These are phyloP conservation scores for Colletotrichum destructivum DNA, from an alignment of 2,329 filamentous ascomycete species.

Conservation along the genomic window DNA sequence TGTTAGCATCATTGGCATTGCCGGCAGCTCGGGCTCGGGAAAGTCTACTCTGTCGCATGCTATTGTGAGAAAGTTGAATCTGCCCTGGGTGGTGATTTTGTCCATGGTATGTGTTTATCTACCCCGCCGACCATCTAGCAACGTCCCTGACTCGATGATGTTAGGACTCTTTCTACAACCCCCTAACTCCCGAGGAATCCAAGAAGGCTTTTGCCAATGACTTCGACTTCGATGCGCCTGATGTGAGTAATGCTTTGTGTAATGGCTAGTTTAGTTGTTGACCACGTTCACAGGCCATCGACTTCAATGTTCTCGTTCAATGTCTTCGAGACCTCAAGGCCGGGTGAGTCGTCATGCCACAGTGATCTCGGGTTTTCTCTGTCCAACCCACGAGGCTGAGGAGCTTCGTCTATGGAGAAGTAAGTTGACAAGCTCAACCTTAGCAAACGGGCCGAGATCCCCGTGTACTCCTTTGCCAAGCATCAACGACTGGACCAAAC, in stretches of 20 bases:
- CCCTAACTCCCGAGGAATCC: slow-evolving; percentile 83
- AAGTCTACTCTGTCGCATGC: slow-evolving; percentile 96
- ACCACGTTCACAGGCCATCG: slow-evolving; percentile 74
- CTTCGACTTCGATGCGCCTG: slow-evolving; percentile 95
- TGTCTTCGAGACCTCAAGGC: slow-evolving; percentile 87
- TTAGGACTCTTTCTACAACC: slow-evolving; percentile 98
- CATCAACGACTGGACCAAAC: slow-evolving; percentile 86
- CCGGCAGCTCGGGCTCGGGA: slow-evolving; percentile 92
- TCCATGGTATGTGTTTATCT: slow-evolving; percentile 80
- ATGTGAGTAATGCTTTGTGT: slow-evolving; percentile 55
- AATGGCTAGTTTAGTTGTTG: slow-evolving; percentile 10
- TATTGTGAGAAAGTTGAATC: slow-evolving; percentile 89
- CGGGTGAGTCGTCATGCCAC: slow-evolving; percentile 73
- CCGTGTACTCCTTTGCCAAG: slow-evolving; percentile 94
- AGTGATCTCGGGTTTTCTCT: slow-evolving; percentile 18
- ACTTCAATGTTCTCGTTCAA: slow-evolving; percentile 91
- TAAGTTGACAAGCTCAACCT: slow-evolving; percentile 12
- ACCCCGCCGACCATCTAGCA: slow-evolving; percentile 29
- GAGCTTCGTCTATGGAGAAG: background rate
- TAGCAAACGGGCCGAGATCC: slow-evolving; percentile 90
- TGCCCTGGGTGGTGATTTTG: slow-evolving; percentile 98
- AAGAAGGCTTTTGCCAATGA: slow-evolving; percentile 88
- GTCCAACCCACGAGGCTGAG: too few species aligned
- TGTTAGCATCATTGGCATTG: slow-evolving; percentile 95
- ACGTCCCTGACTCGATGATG: slow-evolving; percentile 21